phyloP scores from a whole-genome alignment of 306 rosid species.

The Dryas octopetala region DNA sequence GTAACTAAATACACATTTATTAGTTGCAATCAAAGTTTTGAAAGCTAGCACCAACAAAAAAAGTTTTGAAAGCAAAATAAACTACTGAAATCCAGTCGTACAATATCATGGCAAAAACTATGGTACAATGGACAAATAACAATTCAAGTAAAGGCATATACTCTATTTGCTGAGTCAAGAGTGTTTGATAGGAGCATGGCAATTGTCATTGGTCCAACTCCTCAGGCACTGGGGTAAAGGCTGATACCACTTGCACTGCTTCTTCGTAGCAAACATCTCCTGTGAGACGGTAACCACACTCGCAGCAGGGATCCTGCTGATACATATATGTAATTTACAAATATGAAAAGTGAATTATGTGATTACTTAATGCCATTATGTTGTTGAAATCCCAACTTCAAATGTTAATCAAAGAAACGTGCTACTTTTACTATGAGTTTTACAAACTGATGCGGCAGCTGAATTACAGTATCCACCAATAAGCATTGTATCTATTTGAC shows the following conservation, averaged over 20 bases:
- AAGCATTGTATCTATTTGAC: no score
- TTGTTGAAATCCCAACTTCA: not conserved
- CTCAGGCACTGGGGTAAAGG: slow-evolving; percentile 86
- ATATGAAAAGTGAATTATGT: not conserved
- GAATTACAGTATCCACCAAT: no score
- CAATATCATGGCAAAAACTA: not conserved
- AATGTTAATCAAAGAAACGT: not conserved
- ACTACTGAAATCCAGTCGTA: not conserved
- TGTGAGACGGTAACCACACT: slow-evolving; percentile 63
- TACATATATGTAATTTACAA: not conserved
- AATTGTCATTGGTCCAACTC: slow-evolving; percentile 90
- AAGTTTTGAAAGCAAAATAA: no score
- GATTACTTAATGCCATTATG: not conserved
- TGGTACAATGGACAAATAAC: not conserved
- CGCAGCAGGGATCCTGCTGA: slow-evolving; percentile 61
- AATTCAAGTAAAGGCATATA: slow-evolving; percentile 43
- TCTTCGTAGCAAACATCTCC: slow-evolving; percentile 89
- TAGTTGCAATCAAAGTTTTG: not conserved
- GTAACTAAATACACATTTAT: not conserved
- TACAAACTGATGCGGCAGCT: no score
- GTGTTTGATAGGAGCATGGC: slow-evolving; percentile 87
- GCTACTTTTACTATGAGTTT: no score
- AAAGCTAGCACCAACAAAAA: not conserved
- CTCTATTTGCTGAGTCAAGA: slow-evolving; percentile 67
- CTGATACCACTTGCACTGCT: slow-evolving; percentile 66